phyloP scores from a whole-genome alignment of 192 early-diverging fungal species.

The Coemansia sp. region DNA sequence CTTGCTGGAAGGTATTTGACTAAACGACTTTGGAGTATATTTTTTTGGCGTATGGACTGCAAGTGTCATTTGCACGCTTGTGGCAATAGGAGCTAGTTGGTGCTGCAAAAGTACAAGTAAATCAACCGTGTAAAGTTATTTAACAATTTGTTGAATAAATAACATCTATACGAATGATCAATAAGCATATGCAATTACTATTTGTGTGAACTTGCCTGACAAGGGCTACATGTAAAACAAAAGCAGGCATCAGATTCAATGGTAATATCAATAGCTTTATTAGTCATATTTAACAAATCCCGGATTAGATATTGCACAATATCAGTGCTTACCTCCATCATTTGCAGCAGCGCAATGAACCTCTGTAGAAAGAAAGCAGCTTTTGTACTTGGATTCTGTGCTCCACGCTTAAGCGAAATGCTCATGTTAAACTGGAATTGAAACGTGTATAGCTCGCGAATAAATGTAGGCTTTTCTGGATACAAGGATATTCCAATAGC shows the following conservation, averaged over 20 bases:
- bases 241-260: background rate
- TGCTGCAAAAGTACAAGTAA: background rate
- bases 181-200: background rate
- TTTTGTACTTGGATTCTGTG: background rate
- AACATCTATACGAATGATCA: background rate
- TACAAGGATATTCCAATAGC: constrained; percentile 35
- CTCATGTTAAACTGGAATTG: constrained; percentile 8
- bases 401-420: background rate
- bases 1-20: background rate
- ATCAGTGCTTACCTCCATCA: constrained; percentile 36
- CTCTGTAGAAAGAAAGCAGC: constrained; percentile 16
- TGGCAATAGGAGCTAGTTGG: constrained; percentile 13
- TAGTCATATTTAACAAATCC: background rate
- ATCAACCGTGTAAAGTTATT: too few relatives aligned
- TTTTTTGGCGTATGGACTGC: constrained; percentile 4
- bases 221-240: constrained; percentile 10
- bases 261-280: background rate
- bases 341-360: constrained; percentile 20
- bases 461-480: constrained; percentile 18
- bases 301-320: background rate
- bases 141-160: too few relatives aligned
- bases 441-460: constrained; percentile 52
- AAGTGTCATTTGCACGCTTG: constrained; percentile 27
- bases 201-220: constrained; percentile 9
- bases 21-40: constrained; percentile 32